phyloP scores from a whole-genome alignment of 208 protist species.

The Acanthamoeba triangularis region DNA sequence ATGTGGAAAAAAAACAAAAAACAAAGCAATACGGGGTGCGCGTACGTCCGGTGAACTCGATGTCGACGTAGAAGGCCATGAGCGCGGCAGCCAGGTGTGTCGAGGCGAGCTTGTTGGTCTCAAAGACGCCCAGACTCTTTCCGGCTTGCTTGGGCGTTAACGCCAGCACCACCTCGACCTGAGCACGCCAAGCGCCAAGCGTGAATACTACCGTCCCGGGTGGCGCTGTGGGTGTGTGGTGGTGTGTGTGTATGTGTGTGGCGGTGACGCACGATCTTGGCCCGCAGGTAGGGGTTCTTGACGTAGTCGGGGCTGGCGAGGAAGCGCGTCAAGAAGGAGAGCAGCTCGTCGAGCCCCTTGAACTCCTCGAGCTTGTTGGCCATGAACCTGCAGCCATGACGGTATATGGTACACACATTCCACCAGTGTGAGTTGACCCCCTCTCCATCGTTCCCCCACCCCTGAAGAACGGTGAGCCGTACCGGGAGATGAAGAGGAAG shows the following conservation, averaged over 20 bases:
- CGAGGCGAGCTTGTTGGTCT: slow-evolving; percentile 56
- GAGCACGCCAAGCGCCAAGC: too few relatives aligned
- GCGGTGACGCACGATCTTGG: slow-evolving; percentile 79
- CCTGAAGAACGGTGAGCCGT: too few relatives aligned
- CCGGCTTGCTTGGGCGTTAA: slow-evolving; percentile 49
- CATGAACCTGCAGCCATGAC: neutral
- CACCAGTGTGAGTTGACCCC: neutral
- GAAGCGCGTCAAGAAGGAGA: slow-evolving; percentile 80
- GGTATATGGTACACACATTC: neutral
- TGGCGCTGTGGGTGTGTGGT: too few relatives aligned
- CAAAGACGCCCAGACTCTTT: slow-evolving; percentile 49
- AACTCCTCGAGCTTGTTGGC: slow-evolving; percentile 71
- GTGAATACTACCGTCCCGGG: too few relatives aligned
- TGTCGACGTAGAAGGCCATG: slow-evolving; percentile 86
- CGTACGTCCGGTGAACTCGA: slow-evolving; percentile 84
- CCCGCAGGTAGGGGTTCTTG: slow-evolving; percentile 85
- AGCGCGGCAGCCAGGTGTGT: slow-evolving; percentile 74
- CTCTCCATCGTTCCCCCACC: too few relatives aligned
- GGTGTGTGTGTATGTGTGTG: neutral
- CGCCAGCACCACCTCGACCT: slow-evolving; percentile 3
- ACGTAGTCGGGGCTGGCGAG: slow-evolving; percentile 79
- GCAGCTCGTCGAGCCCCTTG: slow-evolving; percentile 72
- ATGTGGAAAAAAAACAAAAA: neutral
- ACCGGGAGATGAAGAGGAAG: slow-evolving; percentile 75
- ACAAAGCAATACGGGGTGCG: neutral